Evolutionary conservation across 2,329 filamentous ascomycete species (phyloP).

Genomic region (Pseudogymnoascus sp.): DNA sequence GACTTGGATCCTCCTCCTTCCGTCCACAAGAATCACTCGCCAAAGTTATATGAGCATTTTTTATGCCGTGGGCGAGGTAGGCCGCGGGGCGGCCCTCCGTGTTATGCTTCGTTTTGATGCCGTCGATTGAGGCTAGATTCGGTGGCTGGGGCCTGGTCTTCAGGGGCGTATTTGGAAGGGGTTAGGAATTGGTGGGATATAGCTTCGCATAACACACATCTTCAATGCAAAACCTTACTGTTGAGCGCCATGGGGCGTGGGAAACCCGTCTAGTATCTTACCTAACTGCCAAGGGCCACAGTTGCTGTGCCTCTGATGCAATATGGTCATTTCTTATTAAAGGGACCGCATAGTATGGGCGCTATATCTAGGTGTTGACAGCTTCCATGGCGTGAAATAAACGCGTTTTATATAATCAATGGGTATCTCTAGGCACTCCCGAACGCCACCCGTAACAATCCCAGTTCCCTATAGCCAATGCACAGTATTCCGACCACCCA

Average conservation of each 20-base stretch:
- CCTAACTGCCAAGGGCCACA: neutral
- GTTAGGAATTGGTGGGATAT: conserved; percentile 3
- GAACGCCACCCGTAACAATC: conserved; percentile 3
- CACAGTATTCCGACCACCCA: neutral
- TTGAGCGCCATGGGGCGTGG: neutral
- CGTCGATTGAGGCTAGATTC: conserved; percentile 7
- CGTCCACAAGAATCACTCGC: neutral
- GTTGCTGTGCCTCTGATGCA: neutral
- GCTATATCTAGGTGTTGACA: neutral
- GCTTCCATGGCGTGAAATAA: neutral
- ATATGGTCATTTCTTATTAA: neutral
- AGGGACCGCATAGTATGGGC: neutral
- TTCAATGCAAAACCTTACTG: conserved; percentile 2
- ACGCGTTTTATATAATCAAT: neutral
- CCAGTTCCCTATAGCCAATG: neutral
- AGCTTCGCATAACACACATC: neutral
- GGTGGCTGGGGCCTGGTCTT: conserved; percentile 6
- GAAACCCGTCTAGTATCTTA: neutral
- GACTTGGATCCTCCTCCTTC: conserved; percentile 1
- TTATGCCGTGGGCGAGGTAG: neutral
- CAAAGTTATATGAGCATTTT: conserved; percentile 1
- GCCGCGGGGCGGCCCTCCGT: neutral
- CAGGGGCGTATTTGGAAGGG: conserved; percentile 1
- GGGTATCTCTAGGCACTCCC: conserved; percentile 1
- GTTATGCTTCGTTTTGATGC: conserved; percentile 1